Conservation (phyloP, 1,284 basidiomycete genomes). For the Naganishia albida region DNA sequence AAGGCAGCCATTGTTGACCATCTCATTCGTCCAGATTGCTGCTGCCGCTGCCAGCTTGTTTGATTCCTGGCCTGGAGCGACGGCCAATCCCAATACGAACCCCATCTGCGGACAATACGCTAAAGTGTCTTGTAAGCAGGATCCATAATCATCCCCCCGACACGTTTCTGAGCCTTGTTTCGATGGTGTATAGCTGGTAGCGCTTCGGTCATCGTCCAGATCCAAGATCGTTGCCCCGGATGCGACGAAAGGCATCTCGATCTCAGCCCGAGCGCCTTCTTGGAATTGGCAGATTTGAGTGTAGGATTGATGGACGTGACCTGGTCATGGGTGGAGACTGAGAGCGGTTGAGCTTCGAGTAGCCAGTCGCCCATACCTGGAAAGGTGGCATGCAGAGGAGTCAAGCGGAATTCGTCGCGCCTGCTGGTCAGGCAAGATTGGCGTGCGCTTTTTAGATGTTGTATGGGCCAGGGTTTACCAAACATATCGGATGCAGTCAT, state of each 20-base stretch:
- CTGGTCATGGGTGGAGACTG: slow-evolving; percentile 41
- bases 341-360: not conserved
- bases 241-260: slow-evolving; percentile 56
- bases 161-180: not conserved
- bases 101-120: slow-evolving; percentile 57
- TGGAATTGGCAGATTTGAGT: slow-evolving; percentile 49
- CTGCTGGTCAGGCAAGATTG: not conserved
- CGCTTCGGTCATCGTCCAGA: slow-evolving; percentile 49
- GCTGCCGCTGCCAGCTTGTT: slow-evolving; percentile 55
- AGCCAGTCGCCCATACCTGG: not conserved
- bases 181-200: not conserved
- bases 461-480: too few species aligned
- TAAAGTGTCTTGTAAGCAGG: slow-evolving; percentile 52
- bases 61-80: slow-evolving; percentile 55
- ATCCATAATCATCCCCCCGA: slow-evolving; percentile 27
- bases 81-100: slow-evolving; percentile 56
- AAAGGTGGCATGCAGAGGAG: too few species aligned
- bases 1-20: slow-evolving; percentile 6
- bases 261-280: slow-evolving; percentile 55
- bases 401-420: not conserved
- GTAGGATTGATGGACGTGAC: slow-evolving; percentile 44
- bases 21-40: slow-evolving; percentile 43
- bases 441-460: too few species aligned
- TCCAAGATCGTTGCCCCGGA: slow-evolving; percentile 57
- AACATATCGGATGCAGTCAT: too few species aligned